These are phyloP conservation scores for Neocucurbitaria cava DNA, from an alignment of 2,329 filamentous ascomycete genomes.

Conservation along the genomic window DNA sequence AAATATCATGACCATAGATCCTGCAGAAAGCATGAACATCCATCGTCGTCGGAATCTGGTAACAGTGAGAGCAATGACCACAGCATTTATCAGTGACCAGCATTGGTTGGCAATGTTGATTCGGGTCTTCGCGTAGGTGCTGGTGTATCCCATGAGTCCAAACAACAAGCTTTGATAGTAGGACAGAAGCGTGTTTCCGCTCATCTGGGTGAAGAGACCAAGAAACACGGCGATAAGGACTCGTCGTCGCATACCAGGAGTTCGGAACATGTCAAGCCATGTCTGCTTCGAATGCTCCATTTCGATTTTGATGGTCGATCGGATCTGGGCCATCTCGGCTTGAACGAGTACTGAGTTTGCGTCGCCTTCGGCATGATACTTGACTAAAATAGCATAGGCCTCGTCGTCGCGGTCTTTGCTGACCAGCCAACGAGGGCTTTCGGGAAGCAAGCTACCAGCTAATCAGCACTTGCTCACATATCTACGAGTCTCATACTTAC, in stretches of 20 bases:
- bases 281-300: conserved; percentile 60
- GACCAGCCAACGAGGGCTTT: conserved; percentile 59
- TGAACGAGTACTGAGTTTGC: conserved; percentile 49
- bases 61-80: conserved; percentile 49
- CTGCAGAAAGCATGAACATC: conserved; percentile 58
- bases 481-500: conserved; percentile 14
- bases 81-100: conserved; percentile 52
- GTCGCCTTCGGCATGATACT: conserved; percentile 56
- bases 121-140: conserved; percentile 46
- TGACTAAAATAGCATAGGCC: conserved; percentile 44
- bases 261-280: conserved; percentile 62
- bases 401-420: conserved; percentile 59
- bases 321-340: conserved; percentile 68
- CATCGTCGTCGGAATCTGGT: conserved; percentile 52
- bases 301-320: conserved; percentile 63
- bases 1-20: conserved; percentile 60
- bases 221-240: conserved; percentile 41
- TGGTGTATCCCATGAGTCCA: conserved; percentile 49
- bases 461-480: conserved; percentile 1
- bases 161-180: conserved; percentile 49
- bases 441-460: conserved; percentile 39
- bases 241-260: conserved; percentile 51
- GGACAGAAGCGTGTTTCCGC: conserved; percentile 48
- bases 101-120: conserved; percentile 52
- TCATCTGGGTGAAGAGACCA: conserved; percentile 51